Percentiles rank a stretch among this genome's conserved stretches.
Conservation (phyloP, 768 basidiomycete species). For the Leccinum subgranulosum region DNA sequence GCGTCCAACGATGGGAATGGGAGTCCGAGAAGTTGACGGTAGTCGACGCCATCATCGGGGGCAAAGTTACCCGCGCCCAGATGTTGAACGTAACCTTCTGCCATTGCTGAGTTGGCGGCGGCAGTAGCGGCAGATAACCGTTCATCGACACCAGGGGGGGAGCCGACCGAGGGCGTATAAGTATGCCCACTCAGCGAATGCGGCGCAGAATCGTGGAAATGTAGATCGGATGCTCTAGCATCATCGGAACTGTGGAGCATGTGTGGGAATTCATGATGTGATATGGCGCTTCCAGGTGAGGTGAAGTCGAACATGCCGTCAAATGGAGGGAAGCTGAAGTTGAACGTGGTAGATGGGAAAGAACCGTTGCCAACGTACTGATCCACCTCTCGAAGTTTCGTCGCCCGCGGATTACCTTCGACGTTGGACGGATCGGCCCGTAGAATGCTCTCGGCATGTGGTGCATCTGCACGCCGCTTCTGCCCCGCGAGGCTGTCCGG, state of each 20-base stretch:
- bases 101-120: constrained; percentile 65
- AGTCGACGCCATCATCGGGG: constrained; percentile 62
- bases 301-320: constrained; percentile 60
- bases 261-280: constrained; percentile 36
- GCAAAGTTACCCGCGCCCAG: constrained; percentile 50
- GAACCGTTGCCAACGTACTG: constrained; percentile 41
- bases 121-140: constrained; percentile 64
- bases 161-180: constrained; percentile 36
- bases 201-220: constrained; percentile 31
- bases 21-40: constrained; percentile 60
- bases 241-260: constrained; percentile 29
- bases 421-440: constrained; percentile 72
- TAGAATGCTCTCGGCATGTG: constrained; percentile 75
- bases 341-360: constrained; percentile 69
- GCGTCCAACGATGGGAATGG: constrained; percentile 56
- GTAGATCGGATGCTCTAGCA: constrained; percentile 28
- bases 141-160: constrained; percentile 36
- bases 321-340: constrained; percentile 67
- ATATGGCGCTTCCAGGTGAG: constrained; percentile 30
- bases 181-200: constrained; percentile 28
- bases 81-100: constrained; percentile 66
- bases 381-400: constrained; percentile 37
- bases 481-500: constrained; percentile 64
- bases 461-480: constrained; percentile 80
- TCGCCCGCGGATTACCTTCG: constrained; percentile 33